Percentiles rank a stretch among this genome's conserved stretches.
These are phyloP conservation scores for Trichoderma atrobrunneum DNA, from an alignment of 2,329 filamentous ascomycete genomes.

Conservation along the genomic window DNA sequence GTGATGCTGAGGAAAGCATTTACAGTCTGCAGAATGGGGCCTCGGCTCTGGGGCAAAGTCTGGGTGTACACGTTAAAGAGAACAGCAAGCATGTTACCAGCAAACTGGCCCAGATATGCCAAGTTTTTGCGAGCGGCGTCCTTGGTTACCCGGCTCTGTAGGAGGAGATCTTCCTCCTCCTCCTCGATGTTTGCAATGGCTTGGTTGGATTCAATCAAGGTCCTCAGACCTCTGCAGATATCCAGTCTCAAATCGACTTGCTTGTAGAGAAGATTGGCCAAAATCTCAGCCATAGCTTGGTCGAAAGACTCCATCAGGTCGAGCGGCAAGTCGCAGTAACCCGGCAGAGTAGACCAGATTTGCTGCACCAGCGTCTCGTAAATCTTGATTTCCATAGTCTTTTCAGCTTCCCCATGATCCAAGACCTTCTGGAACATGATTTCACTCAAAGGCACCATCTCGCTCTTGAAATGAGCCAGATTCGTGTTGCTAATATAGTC, in stretches of 20 bases:
- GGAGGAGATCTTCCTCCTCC: slow-evolving; percentile 67
- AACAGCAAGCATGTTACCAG: slow-evolving; percentile 88
- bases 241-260: slow-evolving; percentile 84
- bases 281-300: slow-evolving; percentile 80
- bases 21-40: slow-evolving; percentile 88
- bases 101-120: slow-evolving; percentile 72
- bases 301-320: slow-evolving; percentile 78
- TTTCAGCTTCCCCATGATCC: slow-evolving; percentile 76
- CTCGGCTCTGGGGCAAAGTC: slow-evolving; percentile 87
- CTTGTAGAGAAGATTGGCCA: slow-evolving; percentile 89
- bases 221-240: slow-evolving; percentile 81
- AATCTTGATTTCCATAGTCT: slow-evolving; percentile 95
- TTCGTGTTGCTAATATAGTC: slow-evolving; percentile 88
- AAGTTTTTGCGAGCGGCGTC: slow-evolving; percentile 75
- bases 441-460: slow-evolving; percentile 87
- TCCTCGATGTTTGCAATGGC: slow-evolving; percentile 71
- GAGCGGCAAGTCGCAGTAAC: slow-evolving; percentile 89
- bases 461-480: slow-evolving; percentile 77
- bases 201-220: slow-evolving; percentile 88
- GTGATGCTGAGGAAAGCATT: slow-evolving; percentile 92
- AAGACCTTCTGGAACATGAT: slow-evolving; percentile 84
- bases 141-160: slow-evolving; percentile 76
- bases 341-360: slow-evolving; percentile 89
- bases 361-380: slow-evolving; percentile 96
- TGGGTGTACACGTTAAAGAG: slow-evolving; percentile 99